Evolutionary conservation across 208 protist species (phyloP).

Genomic region (Trichomonas gallinae): DNA sequence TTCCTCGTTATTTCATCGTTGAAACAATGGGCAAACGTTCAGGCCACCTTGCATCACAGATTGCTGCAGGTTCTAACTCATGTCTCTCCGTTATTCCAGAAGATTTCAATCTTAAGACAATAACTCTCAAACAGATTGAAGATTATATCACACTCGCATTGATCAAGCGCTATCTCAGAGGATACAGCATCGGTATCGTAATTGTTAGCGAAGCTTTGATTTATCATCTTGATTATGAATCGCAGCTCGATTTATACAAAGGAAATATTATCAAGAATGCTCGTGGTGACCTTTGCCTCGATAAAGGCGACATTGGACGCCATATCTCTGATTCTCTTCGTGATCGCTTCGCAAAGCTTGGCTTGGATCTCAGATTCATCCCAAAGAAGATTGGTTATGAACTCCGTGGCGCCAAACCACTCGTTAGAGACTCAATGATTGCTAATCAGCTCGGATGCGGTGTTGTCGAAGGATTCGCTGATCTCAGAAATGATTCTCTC

Average conservation of each 20-base stretch:
- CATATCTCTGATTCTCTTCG: constrained; percentile 13
- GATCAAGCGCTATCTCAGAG: neutral
- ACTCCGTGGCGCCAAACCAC: constrained; percentile 25
- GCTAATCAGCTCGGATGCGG: constrained; percentile 25
- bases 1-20: constrained; percentile 18
- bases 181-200: constrained; percentile 20
- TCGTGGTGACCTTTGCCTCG: neutral
- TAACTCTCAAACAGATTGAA: neutral
- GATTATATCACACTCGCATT: constrained; percentile 1
- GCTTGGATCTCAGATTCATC: neutral
- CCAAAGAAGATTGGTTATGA: constrained; percentile 31
- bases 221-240: neutral
- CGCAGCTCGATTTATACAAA: neutral
- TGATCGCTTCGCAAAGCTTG: neutral
- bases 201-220: constrained; percentile 28
- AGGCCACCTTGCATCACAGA: constrained; percentile 25
- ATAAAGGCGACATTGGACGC: neutral
- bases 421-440: constrained; percentile 20
- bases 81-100: constrained; percentile 29
- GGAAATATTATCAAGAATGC: neutral
- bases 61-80: constrained; percentile 22
- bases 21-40: constrained; percentile 25
- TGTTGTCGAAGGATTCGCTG: neutral
- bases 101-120: neutral
- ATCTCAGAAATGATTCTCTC: neutral